Base-by-base conservation (phyloP, 2,329 filamentous ascomycete species). In the Bertia moriformis region DNA sequence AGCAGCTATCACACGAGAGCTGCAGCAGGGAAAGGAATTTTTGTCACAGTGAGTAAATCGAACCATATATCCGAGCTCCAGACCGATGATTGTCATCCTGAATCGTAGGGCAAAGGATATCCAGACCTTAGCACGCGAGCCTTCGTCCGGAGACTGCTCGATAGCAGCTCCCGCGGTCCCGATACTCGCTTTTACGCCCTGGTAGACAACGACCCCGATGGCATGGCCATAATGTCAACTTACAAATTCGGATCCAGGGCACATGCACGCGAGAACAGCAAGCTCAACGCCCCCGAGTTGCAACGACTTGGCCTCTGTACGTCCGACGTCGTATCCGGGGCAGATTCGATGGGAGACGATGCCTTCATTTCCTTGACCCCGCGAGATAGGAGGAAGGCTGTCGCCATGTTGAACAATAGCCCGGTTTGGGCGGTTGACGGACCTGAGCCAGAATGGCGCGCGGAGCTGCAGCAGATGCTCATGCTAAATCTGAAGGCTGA, bases 401-500 rank as follows among this genome's bases (percentile, higher is more conserved):
- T 53, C 18, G 57, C 56, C 29, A 75, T 78, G 70, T 57, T 79
- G 33, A 57, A 56, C 18, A 56, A 51, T 17, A 60, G 51, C 27
- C 54, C 62, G 14, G 47, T 62, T 1, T 63, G 62, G 47, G 53
- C 53, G 2, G 63, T 61, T 37, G 50, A 59, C 41, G 63, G 65
- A 0, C 51, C 56, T 0, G 62, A 71, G 41, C 47, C 45, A 4
- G 56, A 56, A 20, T 67, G 65, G 62, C 61, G 65, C 35, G 48
- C 50, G 12, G 70, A 77, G 49, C 46, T 79, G 45, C 75, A 77
- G 50, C 52, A 53, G 2, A 78, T 80, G 73, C 58, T 80, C 19
- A 66, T 77, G 62, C 48, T 78, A 41, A 72, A 74, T 45, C 44
- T 69, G 36, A 80, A 80, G 49, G 72, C 70, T 4, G 75, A 80